Evolutionary conservation across 257 asterid species (phyloP).

Genomic region (Penstemon barbatus): DNA sequence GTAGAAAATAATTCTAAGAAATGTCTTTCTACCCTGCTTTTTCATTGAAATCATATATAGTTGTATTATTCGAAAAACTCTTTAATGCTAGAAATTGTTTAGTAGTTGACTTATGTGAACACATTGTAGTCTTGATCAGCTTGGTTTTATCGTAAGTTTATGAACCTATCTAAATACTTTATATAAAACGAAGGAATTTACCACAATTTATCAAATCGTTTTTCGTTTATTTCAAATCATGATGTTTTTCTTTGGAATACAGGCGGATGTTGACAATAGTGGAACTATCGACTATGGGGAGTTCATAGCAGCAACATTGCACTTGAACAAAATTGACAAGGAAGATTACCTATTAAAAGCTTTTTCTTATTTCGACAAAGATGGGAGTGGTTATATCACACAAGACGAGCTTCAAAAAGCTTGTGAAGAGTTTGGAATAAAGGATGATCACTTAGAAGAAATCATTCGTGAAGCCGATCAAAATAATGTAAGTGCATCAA

Average conservation of each 20-base stretch:
- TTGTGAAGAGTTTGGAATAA: slow-evolving; percentile 48
- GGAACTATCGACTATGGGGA: slow-evolving; percentile 57
- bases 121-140: too few relatives aligned
- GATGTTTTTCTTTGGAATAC: slow-evolving; percentile 11
- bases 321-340: slow-evolving; percentile 46
- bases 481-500: slow-evolving; percentile 36
- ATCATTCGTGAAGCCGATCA: slow-evolving; percentile 46
- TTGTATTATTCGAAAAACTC: too few relatives aligned
- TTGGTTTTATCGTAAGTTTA: too few relatives aligned
- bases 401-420: slow-evolving; percentile 55
- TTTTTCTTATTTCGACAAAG: slow-evolving; percentile 50
- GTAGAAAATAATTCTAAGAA: too few relatives aligned
- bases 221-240: background rate
- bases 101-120: too few relatives aligned
- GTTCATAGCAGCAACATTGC: slow-evolving; percentile 56
- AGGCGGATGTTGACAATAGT: slow-evolving; percentile 53
- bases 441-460: slow-evolving; percentile 41
- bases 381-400: slow-evolving; percentile 53
- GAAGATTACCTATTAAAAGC: slow-evolving; percentile 48
- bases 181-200: too few relatives aligned
- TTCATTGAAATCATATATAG: too few relatives aligned
- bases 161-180: too few relatives aligned
- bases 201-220: background rate
- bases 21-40: too few relatives aligned
- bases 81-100: too few relatives aligned